Percentiles rank a stretch among this genome's conserved stretches.
Evolutionary conservation across 495 filamentous ascomycete genomes (phyloP).

Genomic region (Penicillium cataractarum): DNA sequence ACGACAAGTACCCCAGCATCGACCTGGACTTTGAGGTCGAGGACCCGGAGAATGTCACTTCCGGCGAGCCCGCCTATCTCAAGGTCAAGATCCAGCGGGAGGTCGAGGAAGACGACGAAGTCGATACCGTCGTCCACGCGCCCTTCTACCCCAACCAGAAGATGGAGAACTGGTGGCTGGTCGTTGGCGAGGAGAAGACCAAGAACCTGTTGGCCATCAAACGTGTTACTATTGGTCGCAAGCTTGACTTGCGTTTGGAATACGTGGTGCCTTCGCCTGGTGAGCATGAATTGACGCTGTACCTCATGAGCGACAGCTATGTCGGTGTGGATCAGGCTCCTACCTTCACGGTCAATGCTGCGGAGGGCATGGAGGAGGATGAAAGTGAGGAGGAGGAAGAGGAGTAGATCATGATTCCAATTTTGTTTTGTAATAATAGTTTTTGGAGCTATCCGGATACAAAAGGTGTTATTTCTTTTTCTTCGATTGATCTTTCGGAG

Average conservation of each 20-base stretch:
- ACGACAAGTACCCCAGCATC: constrained; percentile 91
- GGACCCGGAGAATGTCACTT: constrained; percentile 75
- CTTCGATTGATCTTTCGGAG: too few species aligned
- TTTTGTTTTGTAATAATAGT: constrained; percentile 29
- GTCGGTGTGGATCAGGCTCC: constrained; percentile 97
- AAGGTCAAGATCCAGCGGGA: constrained; percentile 88
- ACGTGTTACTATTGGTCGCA: constrained; percentile 81
- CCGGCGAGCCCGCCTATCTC: constrained; percentile 80
- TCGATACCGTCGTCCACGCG: constrained; percentile 86
- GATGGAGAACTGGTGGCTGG: constrained; percentile 98
- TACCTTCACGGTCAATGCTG: constrained; percentile 78
- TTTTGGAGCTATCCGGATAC: constrained; percentile 18
- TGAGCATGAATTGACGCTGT: constrained; percentile 85
- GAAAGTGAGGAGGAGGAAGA: constrained; percentile 82
- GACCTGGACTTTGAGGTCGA: constrained; percentile 87
- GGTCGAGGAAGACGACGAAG: constrained; percentile 73
- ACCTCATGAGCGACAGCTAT: constrained; percentile 97
- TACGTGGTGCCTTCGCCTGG: constrained; percentile 86
- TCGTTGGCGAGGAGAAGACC: constrained; percentile 84
- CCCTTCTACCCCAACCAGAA: constrained; percentile 93
- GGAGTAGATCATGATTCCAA: constrained; percentile 51
- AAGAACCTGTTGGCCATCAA: constrained; percentile 91
- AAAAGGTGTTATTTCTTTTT: constrained; percentile 16
- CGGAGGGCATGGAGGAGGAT: constrained; percentile 94
- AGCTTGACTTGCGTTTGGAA: constrained; percentile 79